Evolutionary conservation across 2,329 filamentous ascomycete species (phyloP).

Genomic region (Aspergillus transmontanensis): DNA sequence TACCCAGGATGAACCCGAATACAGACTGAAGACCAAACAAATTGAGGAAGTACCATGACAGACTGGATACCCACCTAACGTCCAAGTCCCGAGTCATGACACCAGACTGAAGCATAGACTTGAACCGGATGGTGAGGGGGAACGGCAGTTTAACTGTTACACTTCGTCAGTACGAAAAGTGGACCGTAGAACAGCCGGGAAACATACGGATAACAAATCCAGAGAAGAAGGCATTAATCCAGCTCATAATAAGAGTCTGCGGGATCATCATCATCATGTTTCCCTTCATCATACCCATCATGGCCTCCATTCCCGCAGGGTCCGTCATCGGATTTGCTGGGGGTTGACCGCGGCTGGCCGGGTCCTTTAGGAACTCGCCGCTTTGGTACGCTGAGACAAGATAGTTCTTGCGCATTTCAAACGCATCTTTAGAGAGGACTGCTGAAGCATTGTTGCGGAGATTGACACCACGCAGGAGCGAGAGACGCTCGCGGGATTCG

Average conservation of each 20-base stretch:
- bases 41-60: conserved; percentile 98
- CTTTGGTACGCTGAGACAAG: conserved; percentile 80
- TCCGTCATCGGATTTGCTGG: conserved; percentile 94
- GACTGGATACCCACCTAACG: conserved; percentile 95
- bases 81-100: conserved; percentile 96
- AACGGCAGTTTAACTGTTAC: conserved; percentile 87
- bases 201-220: conserved; percentile 92
- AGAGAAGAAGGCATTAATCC: conserved; percentile 99
- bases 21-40: conserved; percentile 95
- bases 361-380: conserved; percentile 86
- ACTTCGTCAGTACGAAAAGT: neutral
- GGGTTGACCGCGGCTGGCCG: conserved; percentile 80
- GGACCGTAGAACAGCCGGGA: neutral
- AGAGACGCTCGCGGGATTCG: conserved; percentile 75
- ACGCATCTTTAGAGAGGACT: conserved; percentile 75
- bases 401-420: conserved; percentile 77
- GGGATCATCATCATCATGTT: conserved; percentile 99
- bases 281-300: conserved; percentile 99
- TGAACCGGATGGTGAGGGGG: conserved; percentile 97
- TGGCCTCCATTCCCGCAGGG: conserved; percentile 95
- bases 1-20: conserved; percentile 94
- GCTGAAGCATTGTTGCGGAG: conserved; percentile 82
- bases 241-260: conserved; percentile 98
- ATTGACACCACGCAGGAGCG: conserved; percentile 79
- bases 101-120: conserved; percentile 97